Conservation (phyloP, 1,139 yeast species). For the Diutina rugosa region DNA sequence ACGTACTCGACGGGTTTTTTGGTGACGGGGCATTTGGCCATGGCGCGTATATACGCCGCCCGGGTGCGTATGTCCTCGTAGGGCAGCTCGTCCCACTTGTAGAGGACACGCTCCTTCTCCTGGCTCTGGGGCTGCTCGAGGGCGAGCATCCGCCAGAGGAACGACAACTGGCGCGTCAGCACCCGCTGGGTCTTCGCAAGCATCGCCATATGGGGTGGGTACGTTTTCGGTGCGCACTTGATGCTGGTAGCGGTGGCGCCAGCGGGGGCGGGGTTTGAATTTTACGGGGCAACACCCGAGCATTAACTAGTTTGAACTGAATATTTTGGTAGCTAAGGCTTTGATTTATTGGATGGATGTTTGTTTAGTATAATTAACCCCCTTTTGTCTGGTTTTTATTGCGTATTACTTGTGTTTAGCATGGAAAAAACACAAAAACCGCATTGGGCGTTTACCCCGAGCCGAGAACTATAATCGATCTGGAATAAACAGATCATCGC, state of each 20-base stretch:
- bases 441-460: neutral
- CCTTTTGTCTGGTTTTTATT: no score
- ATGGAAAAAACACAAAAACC: neutral
- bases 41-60: slow-evolving; percentile 80
- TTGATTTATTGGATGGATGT: no score
- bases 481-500: no score
- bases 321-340: no score
- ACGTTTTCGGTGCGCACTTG: neutral
- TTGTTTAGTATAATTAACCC: no score
- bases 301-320: no score
- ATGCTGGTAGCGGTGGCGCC: neutral
- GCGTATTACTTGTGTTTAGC: neutral
- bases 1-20: slow-evolving; percentile 67
- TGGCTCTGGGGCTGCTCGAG: neutral
- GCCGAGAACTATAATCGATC: neutral
- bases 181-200: neutral
- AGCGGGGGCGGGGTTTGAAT: neutral
- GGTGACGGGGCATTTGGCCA: slow-evolving; percentile 88
- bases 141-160: slow-evolving; percentile 1
- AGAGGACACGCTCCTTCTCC: slow-evolving; percentile 8
- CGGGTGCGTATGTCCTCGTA: slow-evolving; percentile 77
- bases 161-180: neutral
- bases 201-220: neutral
- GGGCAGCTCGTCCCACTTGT: slow-evolving; percentile 82
- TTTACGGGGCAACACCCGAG: no score